A percentile compares a stretch with the other conserved stretches of the same genome.
These are phyloP conservation scores for Umbelopsis sp. DNA, from an alignment of 192 early-diverging fungal species.

Conservation along the genomic window DNA sequence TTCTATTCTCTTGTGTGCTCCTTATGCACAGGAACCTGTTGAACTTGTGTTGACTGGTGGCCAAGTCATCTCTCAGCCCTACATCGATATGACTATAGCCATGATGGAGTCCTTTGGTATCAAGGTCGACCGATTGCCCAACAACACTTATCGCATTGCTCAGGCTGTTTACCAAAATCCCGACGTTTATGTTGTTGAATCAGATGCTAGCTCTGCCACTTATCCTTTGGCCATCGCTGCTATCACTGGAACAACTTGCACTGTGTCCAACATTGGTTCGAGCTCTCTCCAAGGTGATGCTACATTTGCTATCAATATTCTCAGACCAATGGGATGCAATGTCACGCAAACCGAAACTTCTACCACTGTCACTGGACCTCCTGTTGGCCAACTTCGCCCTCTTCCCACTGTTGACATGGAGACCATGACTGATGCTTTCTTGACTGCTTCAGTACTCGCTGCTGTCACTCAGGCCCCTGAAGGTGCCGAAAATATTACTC, in stretches of 20 bases:
- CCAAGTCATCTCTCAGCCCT: conserved; percentile 94
- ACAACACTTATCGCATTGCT: conserved; percentile 87
- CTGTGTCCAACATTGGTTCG: conserved; percentile 93
- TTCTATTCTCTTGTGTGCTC: conserved; percentile 93
- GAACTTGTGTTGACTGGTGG: conserved; percentile 85
- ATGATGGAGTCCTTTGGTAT: conserved; percentile 98
- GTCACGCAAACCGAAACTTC: conserved; percentile 88
- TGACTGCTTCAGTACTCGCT: conserved; percentile 91
- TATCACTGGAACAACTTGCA: conserved; percentile 86
- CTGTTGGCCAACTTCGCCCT: conserved; percentile 66
- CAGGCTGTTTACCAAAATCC: conserved; percentile 81
- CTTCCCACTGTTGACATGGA: conserved; percentile 92
- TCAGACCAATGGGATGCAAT: conserved; percentile 89
- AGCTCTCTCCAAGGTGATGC: conserved; percentile 92
- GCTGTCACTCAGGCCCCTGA: conserved; percentile 70
- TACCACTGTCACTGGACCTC: conserved; percentile 90
- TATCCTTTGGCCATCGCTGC: conserved; percentile 97
- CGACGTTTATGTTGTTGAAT: conserved; percentile 84
- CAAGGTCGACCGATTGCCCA: conserved; percentile 66
- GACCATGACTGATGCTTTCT: conserved; percentile 98
- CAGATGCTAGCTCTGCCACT: conserved; percentile 95
- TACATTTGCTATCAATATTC: conserved; percentile 85
- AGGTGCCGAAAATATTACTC: conserved; percentile 63
- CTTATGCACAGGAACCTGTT: conserved; percentile 83
- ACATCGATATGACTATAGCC: conserved; percentile 99